phyloP scores from a whole-genome alignment of 1,139 yeast species.

The Lodderomyces orthopsilosis region DNA sequence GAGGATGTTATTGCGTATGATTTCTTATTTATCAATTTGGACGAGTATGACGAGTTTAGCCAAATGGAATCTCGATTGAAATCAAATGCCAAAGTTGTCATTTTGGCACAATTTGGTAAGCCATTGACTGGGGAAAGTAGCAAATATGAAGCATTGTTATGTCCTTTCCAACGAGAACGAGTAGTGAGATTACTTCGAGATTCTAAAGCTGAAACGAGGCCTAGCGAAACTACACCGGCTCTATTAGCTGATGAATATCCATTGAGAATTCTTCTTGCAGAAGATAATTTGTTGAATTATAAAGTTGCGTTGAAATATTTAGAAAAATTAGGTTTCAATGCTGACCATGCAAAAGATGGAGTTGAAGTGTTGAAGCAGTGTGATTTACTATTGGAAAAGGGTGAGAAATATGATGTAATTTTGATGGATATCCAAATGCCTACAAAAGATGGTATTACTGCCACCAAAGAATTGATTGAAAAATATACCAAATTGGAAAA shows the following conservation, averaged over 20 bases:
- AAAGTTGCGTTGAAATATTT: conserved; percentile 52
- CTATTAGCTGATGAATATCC: conserved; percentile 34
- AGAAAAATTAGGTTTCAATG: conserved; percentile 50
- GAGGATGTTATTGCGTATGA: conserved; percentile 2
- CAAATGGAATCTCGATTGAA: conserved; percentile 11
- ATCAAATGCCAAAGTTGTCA: conserved; percentile 16
- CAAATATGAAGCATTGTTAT: conserved; percentile 27
- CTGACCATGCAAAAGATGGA: conserved; percentile 57
- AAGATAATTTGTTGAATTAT: conserved; percentile 51
- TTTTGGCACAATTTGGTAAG: conserved; percentile 31
- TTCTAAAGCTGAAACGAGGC: conserved; percentile 2
- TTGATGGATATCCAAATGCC: conserved; percentile 61
- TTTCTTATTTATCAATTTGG: conserved; percentile 21
- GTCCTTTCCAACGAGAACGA: conserved; percentile 34
- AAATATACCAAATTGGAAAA: conserved; percentile 22
- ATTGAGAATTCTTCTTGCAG: conserved; percentile 48
- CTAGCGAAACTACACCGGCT: neutral
- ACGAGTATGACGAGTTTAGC: conserved; percentile 17
- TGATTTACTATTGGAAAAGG: conserved; percentile 21
- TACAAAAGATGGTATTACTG: conserved; percentile 47
- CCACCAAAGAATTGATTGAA: conserved; percentile 34
- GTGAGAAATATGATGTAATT: conserved; percentile 44
- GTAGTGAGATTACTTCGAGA: conserved; percentile 21
- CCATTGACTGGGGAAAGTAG: conserved; percentile 24
- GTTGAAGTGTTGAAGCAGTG: conserved; percentile 45